These are phyloP conservation scores for Thecaphora frezii DNA, from an alignment of 1,284 basidiomycete species.

Conservation along the genomic window DNA sequence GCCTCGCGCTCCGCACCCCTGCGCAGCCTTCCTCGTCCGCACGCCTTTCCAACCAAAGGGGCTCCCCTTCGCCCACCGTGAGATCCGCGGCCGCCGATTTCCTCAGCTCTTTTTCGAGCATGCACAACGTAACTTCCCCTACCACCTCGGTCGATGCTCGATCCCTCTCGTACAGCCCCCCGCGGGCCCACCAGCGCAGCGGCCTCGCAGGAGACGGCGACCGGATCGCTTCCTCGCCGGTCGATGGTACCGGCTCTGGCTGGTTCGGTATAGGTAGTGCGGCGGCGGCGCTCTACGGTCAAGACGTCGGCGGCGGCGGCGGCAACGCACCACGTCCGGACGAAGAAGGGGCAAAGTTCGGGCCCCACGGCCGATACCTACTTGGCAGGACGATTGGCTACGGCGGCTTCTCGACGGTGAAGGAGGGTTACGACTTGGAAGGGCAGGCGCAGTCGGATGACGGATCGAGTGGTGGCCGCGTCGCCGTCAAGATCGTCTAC, in stretches of 20 bases:
- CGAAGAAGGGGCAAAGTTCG: conserved; percentile 43
- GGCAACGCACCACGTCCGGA: conserved; percentile 14
- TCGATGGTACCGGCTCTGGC: conserved; percentile 9
- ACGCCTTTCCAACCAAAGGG: neutral
- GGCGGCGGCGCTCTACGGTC: neutral
- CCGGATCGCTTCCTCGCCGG: neutral
- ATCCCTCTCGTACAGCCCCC: conserved; percentile 33
- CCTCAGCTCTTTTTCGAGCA: conserved; percentile 67
- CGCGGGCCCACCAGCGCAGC: too few relatives aligned
- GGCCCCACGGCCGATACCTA: conserved; percentile 64
- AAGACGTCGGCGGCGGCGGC: too few relatives aligned
- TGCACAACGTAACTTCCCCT: conserved; percentile 30
- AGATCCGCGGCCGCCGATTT: conserved; percentile 72
- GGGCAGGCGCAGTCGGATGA: conserved; percentile 12
- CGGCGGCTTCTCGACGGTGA: conserved; percentile 84
- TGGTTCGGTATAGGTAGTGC: conserved; percentile 31
- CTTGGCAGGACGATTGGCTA: conserved; percentile 77
- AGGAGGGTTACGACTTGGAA: conserved; percentile 63
- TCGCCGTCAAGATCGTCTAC: conserved; percentile 49
- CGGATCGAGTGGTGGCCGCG: conserved; percentile 4
- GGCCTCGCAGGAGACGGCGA: neutral
- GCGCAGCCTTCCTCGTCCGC: conserved; percentile 3
- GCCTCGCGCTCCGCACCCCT: too few relatives aligned
- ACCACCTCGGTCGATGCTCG: conserved; percentile 18
- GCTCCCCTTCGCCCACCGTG: conserved; percentile 6